Conservation (phyloP, 2,329 filamentous ascomycete species). For the Trichophyton simii region DNA sequence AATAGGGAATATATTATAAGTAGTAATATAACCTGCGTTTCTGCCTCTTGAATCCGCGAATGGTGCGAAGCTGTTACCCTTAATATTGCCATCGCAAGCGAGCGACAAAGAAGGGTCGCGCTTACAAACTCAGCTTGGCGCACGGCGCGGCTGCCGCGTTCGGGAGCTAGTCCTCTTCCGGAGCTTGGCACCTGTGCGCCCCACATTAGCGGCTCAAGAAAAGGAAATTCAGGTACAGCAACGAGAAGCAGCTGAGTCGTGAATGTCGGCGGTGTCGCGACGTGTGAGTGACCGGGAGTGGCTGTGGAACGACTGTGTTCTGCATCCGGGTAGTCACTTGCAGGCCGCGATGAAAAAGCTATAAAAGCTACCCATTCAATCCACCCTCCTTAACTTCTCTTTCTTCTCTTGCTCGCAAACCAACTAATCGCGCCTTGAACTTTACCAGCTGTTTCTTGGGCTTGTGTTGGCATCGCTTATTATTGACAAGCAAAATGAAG, state of each 20-base stretch:
- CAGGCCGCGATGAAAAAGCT: too few relatives aligned
- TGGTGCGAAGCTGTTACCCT: neutral
- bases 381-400: neutral
- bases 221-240: neutral
- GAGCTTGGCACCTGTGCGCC: neutral
- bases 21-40: too few relatives aligned
- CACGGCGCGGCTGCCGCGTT: neutral
- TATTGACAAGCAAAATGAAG: neutral
- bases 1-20: too few relatives aligned
- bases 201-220: neutral
- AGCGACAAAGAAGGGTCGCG: neutral
- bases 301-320: too few relatives aligned
- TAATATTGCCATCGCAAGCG: neutral
- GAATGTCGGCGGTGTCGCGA: too few relatives aligned
- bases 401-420: neutral
- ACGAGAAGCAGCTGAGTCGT: neutral
- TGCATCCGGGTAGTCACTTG: too few relatives aligned
- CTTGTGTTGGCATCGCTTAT: too few relatives aligned
- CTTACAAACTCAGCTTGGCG: neutral
- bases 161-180: neutral
- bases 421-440: neutral
- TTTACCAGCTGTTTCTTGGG: neutral
- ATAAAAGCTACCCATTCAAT: too few relatives aligned
- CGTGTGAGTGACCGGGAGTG: too few relatives aligned
- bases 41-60: neutral